Evolutionary conservation across 148 eudicot species (phyloP), one percentile per base, ranked within the genome.

Genomic region (Silene conica): DNA sequence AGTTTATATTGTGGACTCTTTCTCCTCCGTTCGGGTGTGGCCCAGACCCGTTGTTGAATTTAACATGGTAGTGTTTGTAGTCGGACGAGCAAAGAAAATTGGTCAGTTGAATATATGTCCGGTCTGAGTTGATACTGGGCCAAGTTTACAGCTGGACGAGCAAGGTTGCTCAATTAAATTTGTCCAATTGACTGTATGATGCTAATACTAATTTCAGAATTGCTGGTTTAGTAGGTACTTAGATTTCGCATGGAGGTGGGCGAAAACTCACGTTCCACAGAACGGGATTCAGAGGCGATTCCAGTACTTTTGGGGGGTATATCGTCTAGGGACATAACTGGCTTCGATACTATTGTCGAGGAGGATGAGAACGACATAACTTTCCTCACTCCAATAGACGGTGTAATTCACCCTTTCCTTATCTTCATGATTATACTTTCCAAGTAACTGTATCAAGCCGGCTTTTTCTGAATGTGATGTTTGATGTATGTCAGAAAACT

Each of bases 301-400:
- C 93, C 98, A 67, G 52, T 89, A 2, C 78, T 90, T 41, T 82
- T 90, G 56, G 73, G 83, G 62, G 72, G 50, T 22, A 86, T 84
- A 34, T 22, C 82, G 20, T 82, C 82, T 11, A 75, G 84, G 77
- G 83, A 81, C 76, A 78, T 87, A 28, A 74, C 67, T 45, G 91
- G 84, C 19, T 92, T 90, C 79, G 93, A 90, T 73, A 76, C 77
- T 28, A 23, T 79, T 38, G 74, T 82, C 21, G 78, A 63, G 62
- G 83, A 43, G 28, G 73, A 71, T 34, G 46, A 72, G 28, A 67
- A 57, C 25, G 55, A 46, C 3, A 43, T 54, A 67, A 67, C 16
- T 18, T 38, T 65, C 48, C 12, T 16, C 8, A 16, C 14, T 65
- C 19, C 69, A 16, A n/a, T 26, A 23, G 18, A 2, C 22, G 16